Conservation (phyloP, 352 stramenopile genomes). For the Ophiocytium majus region DNA sequence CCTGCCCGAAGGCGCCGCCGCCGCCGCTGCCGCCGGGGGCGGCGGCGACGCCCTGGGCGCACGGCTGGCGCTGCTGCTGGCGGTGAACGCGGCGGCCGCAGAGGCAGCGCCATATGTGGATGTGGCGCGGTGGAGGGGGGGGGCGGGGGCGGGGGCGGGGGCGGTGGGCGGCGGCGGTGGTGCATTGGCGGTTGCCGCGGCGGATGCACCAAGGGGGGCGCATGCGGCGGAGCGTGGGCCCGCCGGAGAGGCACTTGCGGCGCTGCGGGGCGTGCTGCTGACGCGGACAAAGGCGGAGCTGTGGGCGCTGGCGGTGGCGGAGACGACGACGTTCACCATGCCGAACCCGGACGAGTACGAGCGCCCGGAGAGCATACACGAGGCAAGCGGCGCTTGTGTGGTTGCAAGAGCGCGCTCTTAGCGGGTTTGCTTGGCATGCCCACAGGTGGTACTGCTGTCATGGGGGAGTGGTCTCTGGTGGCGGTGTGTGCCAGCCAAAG, state of each 20-base stretch:
- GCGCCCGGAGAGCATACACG: constrained; percentile 92
- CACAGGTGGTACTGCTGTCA: too few relatives aligned
- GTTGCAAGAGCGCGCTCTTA: too few relatives aligned
- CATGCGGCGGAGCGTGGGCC: constrained; percentile 28
- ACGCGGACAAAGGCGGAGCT: constrained; percentile 54
- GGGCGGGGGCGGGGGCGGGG: constrained; percentile 23
- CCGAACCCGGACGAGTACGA: constrained; percentile 98
- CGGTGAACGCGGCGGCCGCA: constrained; percentile 41
- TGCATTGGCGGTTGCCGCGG: constrained; percentile 24
- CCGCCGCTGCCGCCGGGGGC: constrained; percentile 24
- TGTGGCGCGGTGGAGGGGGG: constrained; percentile 29
- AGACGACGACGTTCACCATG: constrained; percentile 91
- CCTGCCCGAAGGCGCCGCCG: constrained; percentile 27
- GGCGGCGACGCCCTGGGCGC: constrained; percentile 40
- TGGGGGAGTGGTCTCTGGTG: too few relatives aligned
- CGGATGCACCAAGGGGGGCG: constrained; percentile 24
- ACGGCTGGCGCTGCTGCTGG: constrained; percentile 49
- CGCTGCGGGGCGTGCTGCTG: constrained; percentile 40
- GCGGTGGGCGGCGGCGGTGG: constrained; percentile 32
- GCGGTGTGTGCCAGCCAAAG: too few relatives aligned
- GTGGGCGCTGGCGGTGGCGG: constrained; percentile 52
- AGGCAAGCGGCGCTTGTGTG: constrained; percentile 23
- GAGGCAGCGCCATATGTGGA: constrained; percentile 53
- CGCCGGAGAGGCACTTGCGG: constrained; percentile 35
- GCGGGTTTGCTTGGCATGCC: too few relatives aligned